Base-by-base conservation (phyloP, 2,329 filamentous ascomycete genomes). In the Penicillium vulpinum region DNA sequence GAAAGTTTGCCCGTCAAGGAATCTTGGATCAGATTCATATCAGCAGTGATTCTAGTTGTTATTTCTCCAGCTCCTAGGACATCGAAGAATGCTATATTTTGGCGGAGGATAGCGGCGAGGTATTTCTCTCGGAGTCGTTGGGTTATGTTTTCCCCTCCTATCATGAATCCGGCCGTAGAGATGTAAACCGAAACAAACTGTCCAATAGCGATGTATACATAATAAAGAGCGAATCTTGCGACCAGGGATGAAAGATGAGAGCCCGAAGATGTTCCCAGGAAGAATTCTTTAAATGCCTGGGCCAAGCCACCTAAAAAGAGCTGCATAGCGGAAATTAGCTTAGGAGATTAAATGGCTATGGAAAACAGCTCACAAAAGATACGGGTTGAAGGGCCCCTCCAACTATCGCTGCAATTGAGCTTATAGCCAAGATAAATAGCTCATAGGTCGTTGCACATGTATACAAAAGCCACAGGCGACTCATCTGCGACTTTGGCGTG, bases 31-130 rank as follows among this genome's bases (percentile, higher is more conserved):
- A 44, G 41, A 44, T 44, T 44, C 41, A 89, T 92, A 69, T 95
- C 91, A 5, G 90, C 85, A 0, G 90, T 95, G 63, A 95, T 93
- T 61, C 90, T 85, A 0, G 90, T 92, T 0, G 90, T 92, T 53
- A 96, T 87, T 73, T 95, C 91, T 40, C 91, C 91, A 39, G 90
- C 87, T 38, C 90, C 90, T 4, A 93, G 81, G 65, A 90, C 90
- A 73, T 96, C 92, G 74, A 92, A 92, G 73, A 89, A 92, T 26
- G 84, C 90, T 67, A 92, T 90, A 70, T 93, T 92, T 70, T 93
- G 90, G 58, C 83, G 83, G 76, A 93, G 80, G 68, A 89, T 90
- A 64, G 87, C 88, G 60, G 84, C 82, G 6, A 96, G 81, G 64
- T 95, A 96, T 29, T 24, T 33, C 29, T 47, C 44, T n/a, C 44